Percentiles rank a stretch among this genome's conserved stretches.
These are phyloP conservation scores for Scenedesmus sp. DNA, from an alignment of 163 green algal species.

Conservation along the genomic window DNA sequence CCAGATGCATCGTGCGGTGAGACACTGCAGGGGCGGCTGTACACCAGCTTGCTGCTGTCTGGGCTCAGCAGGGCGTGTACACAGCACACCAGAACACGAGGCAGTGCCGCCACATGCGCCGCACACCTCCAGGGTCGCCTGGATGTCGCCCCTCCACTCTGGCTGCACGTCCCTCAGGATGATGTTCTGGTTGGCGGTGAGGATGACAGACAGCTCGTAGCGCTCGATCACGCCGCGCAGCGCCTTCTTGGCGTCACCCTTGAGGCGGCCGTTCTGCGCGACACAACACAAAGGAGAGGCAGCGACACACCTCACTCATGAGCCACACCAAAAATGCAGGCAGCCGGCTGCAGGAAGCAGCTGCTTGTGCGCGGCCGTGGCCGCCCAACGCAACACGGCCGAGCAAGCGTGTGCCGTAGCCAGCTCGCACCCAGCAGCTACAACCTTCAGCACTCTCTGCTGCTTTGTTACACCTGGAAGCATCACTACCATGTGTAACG, in stretches of 20 bases:
- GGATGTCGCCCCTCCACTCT: slow-evolving; percentile 91
- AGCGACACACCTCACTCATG: too few relatives aligned
- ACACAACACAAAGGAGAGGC: too few relatives aligned
- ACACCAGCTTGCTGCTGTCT: neutral
- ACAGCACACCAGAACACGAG: neutral
- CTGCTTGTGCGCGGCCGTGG: too few relatives aligned
- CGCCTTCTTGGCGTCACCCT: slow-evolving; percentile 97
- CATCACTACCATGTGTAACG: too few relatives aligned
- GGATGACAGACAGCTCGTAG: slow-evolving; percentile 93
- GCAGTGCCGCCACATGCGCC: neutral
- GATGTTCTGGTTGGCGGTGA: slow-evolving; percentile 98
- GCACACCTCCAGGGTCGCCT: slow-evolving; percentile 63
- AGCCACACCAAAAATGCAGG: too few relatives aligned
- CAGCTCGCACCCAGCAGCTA: too few relatives aligned
- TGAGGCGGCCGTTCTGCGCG: slow-evolving; percentile 90
- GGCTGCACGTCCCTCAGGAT: slow-evolving; percentile 95
- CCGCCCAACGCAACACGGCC: too few relatives aligned
- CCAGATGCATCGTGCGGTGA: neutral
- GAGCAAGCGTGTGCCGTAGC: too few relatives aligned
- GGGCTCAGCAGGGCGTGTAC: too few relatives aligned
- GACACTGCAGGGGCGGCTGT: neutral
- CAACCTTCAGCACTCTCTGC: too few relatives aligned
- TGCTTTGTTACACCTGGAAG: too few relatives aligned
- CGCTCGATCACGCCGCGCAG: slow-evolving; percentile 94
- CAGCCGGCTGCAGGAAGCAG: too few relatives aligned